Percentiles rank a stretch among this genome's conserved stretches.
Evolutionary conservation across 306 rosid genomes (phyloP).

Genomic region (Pueraria montana): DNA sequence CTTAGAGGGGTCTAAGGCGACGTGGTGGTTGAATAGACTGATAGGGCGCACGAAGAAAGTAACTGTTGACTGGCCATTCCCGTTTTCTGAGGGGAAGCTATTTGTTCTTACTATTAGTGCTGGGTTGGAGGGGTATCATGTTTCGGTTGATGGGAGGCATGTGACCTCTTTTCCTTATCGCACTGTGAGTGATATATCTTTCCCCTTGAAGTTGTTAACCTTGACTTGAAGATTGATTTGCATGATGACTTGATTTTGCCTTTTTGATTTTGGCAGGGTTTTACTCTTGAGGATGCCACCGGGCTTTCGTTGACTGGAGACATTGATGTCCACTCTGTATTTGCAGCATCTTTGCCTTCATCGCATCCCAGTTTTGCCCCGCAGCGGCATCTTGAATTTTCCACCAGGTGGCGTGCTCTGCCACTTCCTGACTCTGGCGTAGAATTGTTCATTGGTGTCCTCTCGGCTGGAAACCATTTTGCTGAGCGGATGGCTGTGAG

Average conservation of each 20-base stretch:
- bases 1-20: constrained; percentile 68
- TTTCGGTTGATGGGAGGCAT: constrained; percentile 88
- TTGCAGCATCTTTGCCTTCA: constrained; percentile 82
- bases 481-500: constrained; percentile 93
- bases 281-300: constrained; percentile 94
- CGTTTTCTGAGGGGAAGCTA: constrained; percentile 75
- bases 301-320: constrained; percentile 81
- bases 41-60: constrained; percentile 77
- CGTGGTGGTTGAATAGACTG: constrained; percentile 84
- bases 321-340: constrained; percentile 72
- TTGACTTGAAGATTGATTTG: constrained; percentile 14
- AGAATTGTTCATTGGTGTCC: constrained; percentile 81
- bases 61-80: constrained; percentile 81
- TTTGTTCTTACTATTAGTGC: constrained; percentile 90
- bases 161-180: constrained; percentile 85
- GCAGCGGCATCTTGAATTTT: constrained; percentile 71
- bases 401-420: constrained; percentile 73
- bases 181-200: constrained; percentile 65
- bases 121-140: constrained; percentile 91
- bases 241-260: constrained; percentile 21
- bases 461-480: constrained; percentile 96
- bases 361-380: constrained; percentile 90
- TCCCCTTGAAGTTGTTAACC: constrained; percentile 13
- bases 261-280: constrained; percentile 66
- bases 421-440: constrained; percentile 59